Conservation (phyloP, 352 stramenopile genomes). For the Phytophthora sansomeana region DNA sequence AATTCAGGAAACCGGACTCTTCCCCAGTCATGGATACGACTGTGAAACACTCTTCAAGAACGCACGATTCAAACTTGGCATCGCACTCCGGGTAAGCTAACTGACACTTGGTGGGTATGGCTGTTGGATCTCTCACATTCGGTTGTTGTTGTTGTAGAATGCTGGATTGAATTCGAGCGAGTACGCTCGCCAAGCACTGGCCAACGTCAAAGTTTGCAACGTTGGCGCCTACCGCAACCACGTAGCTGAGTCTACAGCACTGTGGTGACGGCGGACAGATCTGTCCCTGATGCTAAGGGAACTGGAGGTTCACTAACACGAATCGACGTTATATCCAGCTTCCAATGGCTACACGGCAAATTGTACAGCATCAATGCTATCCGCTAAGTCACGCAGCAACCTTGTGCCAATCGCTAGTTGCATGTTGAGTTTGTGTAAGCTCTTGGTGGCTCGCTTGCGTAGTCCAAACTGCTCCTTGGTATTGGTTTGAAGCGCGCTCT, state of each 20-base stretch:
- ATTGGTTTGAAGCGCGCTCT: constrained; percentile 49
- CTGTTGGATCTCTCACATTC: neutral
- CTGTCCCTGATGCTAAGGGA: no score
- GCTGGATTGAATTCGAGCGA: constrained; percentile 73
- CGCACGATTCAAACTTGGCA: constrained; percentile 79
- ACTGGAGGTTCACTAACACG: neutral
- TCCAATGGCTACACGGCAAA: constrained; percentile 2
- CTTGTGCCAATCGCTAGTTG: constrained; percentile 48
- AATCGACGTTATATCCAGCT: neutral
- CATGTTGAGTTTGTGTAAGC: constrained; percentile 51
- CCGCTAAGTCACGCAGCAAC: constrained; percentile 43
- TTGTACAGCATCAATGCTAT: constrained; percentile 2
- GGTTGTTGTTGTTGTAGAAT: constrained; percentile 38
- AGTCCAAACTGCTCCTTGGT: constrained; percentile 59
- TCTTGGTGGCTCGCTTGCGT: constrained; percentile 59
- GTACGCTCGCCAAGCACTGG: constrained; percentile 69
- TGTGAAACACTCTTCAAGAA: constrained; percentile 84
- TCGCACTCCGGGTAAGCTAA: constrained; percentile 63
- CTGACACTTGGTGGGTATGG: neutral
- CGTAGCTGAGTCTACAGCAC: constrained; percentile 57
- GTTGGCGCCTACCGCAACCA: constrained; percentile 73
- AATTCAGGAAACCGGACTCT: constrained; percentile 71
- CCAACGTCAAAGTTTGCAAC: constrained; percentile 76
- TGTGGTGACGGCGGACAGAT: constrained; percentile 57
- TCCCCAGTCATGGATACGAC: constrained; percentile 80